These are phyloP conservation scores for Penicillium paneum DNA, from an alignment of 2,329 filamentous ascomycete species.

Conservation along the genomic window DNA sequence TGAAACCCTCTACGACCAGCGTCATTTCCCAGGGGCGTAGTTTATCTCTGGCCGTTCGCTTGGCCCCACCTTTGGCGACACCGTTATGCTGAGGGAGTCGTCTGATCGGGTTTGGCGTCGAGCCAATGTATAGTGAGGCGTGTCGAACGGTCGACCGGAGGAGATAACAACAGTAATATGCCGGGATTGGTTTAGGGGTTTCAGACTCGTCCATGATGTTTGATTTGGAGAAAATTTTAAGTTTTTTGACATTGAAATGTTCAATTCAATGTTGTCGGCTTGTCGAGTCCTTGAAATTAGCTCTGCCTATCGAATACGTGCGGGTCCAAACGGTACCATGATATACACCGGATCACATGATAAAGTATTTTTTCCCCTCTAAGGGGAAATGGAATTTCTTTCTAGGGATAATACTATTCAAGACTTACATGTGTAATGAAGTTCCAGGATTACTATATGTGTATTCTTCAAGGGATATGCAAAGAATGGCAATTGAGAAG, in stretches of 20 bases:
- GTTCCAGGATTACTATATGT: background rate
- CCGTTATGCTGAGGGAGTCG: slow-evolving; percentile 93
- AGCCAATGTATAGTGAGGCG: slow-evolving; percentile 77
- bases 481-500: background rate
- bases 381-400: background rate
- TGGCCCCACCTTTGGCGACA: slow-evolving; percentile 73
- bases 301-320: slow-evolving; percentile 4
- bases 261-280: background rate
- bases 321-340: slow-evolving; percentile 4
- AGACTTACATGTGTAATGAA: too few species aligned
- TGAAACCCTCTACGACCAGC: slow-evolving; percentile 81
- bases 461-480: background rate
- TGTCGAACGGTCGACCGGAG: slow-evolving; percentile 76
- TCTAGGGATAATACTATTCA: background rate
- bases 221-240: background rate
- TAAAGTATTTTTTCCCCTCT: background rate
- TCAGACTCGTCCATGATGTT: slow-evolving; percentile 22
- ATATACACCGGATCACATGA: slow-evolving; percentile 14
- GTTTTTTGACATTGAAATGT: background rate
- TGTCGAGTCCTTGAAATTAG: slow-evolving; percentile 8
- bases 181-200: slow-evolving; percentile 64
- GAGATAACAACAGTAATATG: slow-evolving; percentile 91
- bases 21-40: slow-evolving; percentile 90
- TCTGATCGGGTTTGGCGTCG: slow-evolving; percentile 81
- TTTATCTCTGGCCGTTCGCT: slow-evolving; percentile 63